Evolutionary conservation across 495 filamentous ascomycete genomes (phyloP).

Genomic region (Hapsidospora chrysogenum): DNA sequence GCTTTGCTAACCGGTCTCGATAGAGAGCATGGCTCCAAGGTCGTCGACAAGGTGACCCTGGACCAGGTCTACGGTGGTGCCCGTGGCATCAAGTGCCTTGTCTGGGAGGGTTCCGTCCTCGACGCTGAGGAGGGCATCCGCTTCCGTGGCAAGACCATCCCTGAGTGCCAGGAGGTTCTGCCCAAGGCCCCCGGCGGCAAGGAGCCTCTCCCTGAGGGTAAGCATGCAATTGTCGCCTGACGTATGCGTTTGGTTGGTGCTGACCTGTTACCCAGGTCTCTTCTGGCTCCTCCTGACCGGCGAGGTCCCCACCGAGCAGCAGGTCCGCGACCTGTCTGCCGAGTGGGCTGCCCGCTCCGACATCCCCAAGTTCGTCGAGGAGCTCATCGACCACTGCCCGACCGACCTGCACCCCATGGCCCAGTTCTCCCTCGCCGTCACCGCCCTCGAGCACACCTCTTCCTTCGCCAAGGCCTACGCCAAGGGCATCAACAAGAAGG

Average conservation of each 20-base stretch:
- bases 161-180: slow-evolving; percentile 92
- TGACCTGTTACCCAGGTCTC: slow-evolving; percentile 44
- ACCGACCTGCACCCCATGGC: slow-evolving; percentile 98
- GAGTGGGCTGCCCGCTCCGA: slow-evolving; percentile 97
- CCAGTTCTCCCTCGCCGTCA: slow-evolving; percentile 95
- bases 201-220: slow-evolving; percentile 91
- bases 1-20: slow-evolving; percentile 7
- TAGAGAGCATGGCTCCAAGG: slow-evolving; percentile 86
- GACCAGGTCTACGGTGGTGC: slow-evolving; percentile 99
- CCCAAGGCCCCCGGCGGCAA: slow-evolving; percentile 90
- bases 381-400: slow-evolving; percentile 98
- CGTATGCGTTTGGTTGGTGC: neutral
- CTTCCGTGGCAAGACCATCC: slow-evolving; percentile 96
- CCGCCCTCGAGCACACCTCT: slow-evolving; percentile 94
- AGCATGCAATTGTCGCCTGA: slow-evolving; percentile 2
- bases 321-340: slow-evolving; percentile 91
- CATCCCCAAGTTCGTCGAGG: slow-evolving; percentile 91
- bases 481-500: slow-evolving; percentile 95
- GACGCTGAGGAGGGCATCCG: slow-evolving; percentile 98
- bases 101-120: slow-evolving; percentile 98
- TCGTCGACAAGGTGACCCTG: slow-evolving; percentile 93
- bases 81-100: slow-evolving; percentile 93
- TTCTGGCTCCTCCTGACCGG: slow-evolving; percentile 99
- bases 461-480: slow-evolving; percentile 95
- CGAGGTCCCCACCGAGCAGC: slow-evolving; percentile 90